Conservation (phyloP, 2,329 filamentous ascomycete species). For the Aspergillus texensis region DNA sequence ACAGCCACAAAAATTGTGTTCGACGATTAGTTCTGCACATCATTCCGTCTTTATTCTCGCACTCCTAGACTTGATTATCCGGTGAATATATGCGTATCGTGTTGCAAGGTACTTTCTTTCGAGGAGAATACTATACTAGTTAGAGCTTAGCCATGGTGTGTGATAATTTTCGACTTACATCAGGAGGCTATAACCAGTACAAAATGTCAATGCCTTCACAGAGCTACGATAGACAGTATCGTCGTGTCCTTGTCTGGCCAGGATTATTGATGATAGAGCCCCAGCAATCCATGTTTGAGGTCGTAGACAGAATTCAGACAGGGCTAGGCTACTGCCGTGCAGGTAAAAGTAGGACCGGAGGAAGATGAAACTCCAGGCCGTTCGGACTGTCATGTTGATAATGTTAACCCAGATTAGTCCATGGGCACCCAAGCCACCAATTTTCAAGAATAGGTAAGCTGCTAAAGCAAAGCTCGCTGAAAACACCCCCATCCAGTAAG, state of each 20-base stretch:
- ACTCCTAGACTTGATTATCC: slow-evolving; percentile 20
- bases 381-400: slow-evolving; percentile 86
- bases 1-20: slow-evolving; percentile 92
- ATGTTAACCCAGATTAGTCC: slow-evolving; percentile 86
- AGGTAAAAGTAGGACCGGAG: slow-evolving; percentile 65
- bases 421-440: slow-evolving; percentile 70
- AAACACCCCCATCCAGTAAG: slow-evolving; percentile 80
- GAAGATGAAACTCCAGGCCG: slow-evolving; percentile 77
- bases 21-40: slow-evolving; percentile 54
- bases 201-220: slow-evolving; percentile 53
- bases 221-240: slow-evolving; percentile 28
- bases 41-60: slow-evolving; percentile 25
- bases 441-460: slow-evolving; percentile 73
- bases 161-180: slow-evolving; percentile 59
- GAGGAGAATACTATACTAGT: slow-evolving; percentile 37
- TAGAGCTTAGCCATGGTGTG: slow-evolving; percentile 17
- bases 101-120: slow-evolving; percentile 36
- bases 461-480: slow-evolving; percentile 74
- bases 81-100: slow-evolving; percentile 26
- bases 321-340: slow-evolving; percentile 47
- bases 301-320: slow-evolving; percentile 50
- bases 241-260: slow-evolving; percentile 26
- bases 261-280: slow-evolving; percentile 49
- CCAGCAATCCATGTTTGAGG: slow-evolving; percentile 49
- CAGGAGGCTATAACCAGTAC: slow-evolving; percentile 55